These are phyloP conservation scores for Leishmania tropica DNA, from an alignment of 208 protist genomes.

Conservation along the genomic window DNA sequence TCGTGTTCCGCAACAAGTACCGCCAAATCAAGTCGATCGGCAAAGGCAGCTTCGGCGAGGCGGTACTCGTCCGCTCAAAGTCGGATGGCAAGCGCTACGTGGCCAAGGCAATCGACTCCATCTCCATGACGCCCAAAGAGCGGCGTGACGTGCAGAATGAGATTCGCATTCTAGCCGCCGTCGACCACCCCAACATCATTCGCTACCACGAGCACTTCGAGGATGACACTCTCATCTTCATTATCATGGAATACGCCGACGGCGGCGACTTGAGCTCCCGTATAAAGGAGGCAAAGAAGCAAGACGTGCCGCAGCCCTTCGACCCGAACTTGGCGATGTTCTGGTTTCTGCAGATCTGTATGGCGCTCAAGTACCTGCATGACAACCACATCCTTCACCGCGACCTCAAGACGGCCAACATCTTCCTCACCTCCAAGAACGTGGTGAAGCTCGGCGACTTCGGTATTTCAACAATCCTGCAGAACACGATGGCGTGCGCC, in stretches of 20 bases:
- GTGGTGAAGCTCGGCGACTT: conserved; percentile 92
- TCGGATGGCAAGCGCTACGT: conserved; percentile 91
- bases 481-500: conserved; percentile 91
- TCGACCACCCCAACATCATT: conserved; percentile 94
- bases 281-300: conserved; percentile 90
- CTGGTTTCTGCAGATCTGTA: conserved; percentile 92
- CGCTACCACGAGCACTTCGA: conserved; percentile 92
- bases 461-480: conserved; percentile 93
- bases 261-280: conserved; percentile 87
- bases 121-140: conserved; percentile 89
- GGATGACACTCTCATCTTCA: conserved; percentile 88
- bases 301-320: conserved; percentile 68
- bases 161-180: conserved; percentile 90
- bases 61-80: conserved; percentile 89
- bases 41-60: conserved; percentile 93
- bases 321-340: conserved; percentile 89
- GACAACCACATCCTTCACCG: conserved; percentile 93
- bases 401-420: conserved; percentile 92
- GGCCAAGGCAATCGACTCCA: conserved; percentile 91
- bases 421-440: conserved; percentile 89
- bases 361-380: conserved; percentile 93
- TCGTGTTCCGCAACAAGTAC: conserved; percentile 89
- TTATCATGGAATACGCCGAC: conserved; percentile 94
- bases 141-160: conserved; percentile 93
- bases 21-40: conserved; percentile 88